Percentiles rank a stretch among this genome's conserved stretches.
phyloP scores from a whole-genome alignment of 1,284 basidiomycete species.

The Phellopilus nigrolimitatus region DNA sequence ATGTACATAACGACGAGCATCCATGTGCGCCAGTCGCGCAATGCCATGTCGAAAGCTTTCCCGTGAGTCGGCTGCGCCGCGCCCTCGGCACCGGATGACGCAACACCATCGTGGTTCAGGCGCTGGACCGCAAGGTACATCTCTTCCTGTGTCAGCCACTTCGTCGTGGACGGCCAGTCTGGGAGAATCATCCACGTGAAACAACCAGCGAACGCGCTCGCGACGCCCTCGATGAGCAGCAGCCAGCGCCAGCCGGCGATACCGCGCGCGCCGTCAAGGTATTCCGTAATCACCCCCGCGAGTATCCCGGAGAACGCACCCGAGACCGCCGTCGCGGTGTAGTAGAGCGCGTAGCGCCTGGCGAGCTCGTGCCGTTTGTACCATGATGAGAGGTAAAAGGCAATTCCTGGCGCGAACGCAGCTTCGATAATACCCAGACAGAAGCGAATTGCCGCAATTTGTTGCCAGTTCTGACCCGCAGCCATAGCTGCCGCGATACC shows the following conservation, averaged over 20 bases:
- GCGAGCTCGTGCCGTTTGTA: constrained; percentile 24
- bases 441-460: constrained; percentile 22
- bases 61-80: constrained; percentile 30
- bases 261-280: constrained; percentile 52
- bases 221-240: constrained; percentile 49
- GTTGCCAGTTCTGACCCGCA: constrained; percentile 22
- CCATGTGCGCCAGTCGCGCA: constrained; percentile 32
- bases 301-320: constrained; percentile 52
- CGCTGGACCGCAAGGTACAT: constrained; percentile 35
- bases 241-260: constrained; percentile 57
- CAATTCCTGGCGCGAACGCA: constrained; percentile 59
- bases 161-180: constrained; percentile 35
- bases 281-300: constrained; percentile 47
- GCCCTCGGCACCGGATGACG: constrained; percentile 22
- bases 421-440: constrained; percentile 48
- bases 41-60: constrained; percentile 32
- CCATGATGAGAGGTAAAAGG: constrained; percentile 58
- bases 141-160: constrained; percentile 36
- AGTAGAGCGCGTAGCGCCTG: constrained; percentile 28
- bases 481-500: constrained; percentile 25
- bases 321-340: constrained; percentile 43
- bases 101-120: constrained; percentile 34
- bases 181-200: constrained; percentile 31
- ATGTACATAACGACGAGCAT: constrained; percentile 33
- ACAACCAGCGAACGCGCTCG: constrained; percentile 53